A percentile compares a stretch with the other conserved stretches of the same genome.
Conservation (phyloP, 1,139 yeast species). For the Sugiyamaella novakii region DNA sequence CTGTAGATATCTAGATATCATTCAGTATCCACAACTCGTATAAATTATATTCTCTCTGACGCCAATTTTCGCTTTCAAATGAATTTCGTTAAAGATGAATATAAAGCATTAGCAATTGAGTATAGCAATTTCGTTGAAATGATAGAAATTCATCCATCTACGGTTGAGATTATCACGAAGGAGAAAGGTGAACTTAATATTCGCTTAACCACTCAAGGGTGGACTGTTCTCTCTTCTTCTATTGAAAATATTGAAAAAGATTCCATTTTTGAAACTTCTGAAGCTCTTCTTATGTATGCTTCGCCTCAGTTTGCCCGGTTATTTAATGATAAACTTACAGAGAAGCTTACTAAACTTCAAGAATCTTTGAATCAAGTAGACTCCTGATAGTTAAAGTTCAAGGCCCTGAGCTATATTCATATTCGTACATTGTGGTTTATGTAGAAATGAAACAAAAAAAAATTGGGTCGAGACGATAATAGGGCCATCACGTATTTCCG, state of each 20-base stretch:
- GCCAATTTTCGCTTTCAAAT: no score
- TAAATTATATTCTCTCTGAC: no score
- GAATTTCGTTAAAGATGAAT: slow-evolving; percentile 5
- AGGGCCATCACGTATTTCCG: no score
- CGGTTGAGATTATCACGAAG: slow-evolving; percentile 10
- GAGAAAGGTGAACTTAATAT: slow-evolving; percentile 4
- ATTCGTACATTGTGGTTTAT: no score
- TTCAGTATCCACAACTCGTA: no score
- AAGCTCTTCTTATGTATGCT: slow-evolving; percentile 14
- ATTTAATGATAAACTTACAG: slow-evolving; percentile 6
- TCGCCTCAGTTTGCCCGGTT: slow-evolving; percentile 8
- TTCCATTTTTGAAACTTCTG: slow-evolving; percentile 14
- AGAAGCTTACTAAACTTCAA: slow-evolving; percentile 38
- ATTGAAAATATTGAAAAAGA: neutral
- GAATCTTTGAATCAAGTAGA: no score
- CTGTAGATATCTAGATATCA: no score
- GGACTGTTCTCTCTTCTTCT: slow-evolving; percentile 11
- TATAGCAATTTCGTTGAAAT: slow-evolving; percentile 5
- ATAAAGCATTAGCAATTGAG: slow-evolving; percentile 1
- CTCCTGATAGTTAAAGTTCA: no score
- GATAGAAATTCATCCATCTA: neutral
- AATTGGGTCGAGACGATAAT: no score
- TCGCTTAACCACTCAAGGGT: slow-evolving; percentile 9
- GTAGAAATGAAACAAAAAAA: no score
- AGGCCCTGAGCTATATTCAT: no score